phyloP scores from a whole-genome alignment of 805 yeast genomes.

The Cyberlindnera amylophila region DNA sequence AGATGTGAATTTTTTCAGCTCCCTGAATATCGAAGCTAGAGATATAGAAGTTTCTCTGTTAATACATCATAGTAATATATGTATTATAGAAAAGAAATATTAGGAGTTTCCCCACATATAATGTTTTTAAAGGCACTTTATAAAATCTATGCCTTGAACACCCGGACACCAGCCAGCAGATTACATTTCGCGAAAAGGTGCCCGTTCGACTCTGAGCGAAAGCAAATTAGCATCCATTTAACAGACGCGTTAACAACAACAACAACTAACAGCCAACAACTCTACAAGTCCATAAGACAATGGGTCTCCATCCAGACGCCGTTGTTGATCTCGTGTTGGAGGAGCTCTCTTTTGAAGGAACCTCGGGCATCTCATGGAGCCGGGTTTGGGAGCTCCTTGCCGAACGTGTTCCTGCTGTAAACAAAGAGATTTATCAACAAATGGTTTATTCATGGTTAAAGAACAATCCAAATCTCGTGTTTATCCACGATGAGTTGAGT shows the following conservation, averaged over 20 bases:
- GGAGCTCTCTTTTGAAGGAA: constrained; percentile 34
- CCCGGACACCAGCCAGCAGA: too few species aligned
- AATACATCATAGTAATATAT: too few species aligned
- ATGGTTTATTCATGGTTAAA: constrained; percentile 38
- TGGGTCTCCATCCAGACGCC: constrained; percentile 18
- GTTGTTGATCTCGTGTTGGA: constrained; percentile 32
- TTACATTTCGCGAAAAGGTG: not conserved
- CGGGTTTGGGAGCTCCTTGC: constrained; percentile 32
- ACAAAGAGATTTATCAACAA: constrained; percentile 31
- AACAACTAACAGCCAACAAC: constrained; percentile 1
- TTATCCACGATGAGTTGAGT: constrained; percentile 2
- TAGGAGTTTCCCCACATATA: too few species aligned
- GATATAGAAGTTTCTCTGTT: too few species aligned
- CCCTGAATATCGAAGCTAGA: too few species aligned
- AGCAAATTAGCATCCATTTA: not conserved
- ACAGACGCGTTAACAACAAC: not conserved
- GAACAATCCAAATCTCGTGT: constrained; percentile 18
- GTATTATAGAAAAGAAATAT: too few species aligned
- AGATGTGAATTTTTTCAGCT: too few species aligned
- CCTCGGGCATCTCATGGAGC: constrained; percentile 29
- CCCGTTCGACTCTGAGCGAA: not conserved
- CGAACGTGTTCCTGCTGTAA: constrained; percentile 11
- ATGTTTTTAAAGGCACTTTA: too few species aligned
- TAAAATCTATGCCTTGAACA: too few species aligned
- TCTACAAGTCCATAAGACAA: not conserved